Evolutionary conservation across 2,329 filamentous ascomycete genomes (phyloP).

Genomic region (Parafenestella ontariensis): DNA sequence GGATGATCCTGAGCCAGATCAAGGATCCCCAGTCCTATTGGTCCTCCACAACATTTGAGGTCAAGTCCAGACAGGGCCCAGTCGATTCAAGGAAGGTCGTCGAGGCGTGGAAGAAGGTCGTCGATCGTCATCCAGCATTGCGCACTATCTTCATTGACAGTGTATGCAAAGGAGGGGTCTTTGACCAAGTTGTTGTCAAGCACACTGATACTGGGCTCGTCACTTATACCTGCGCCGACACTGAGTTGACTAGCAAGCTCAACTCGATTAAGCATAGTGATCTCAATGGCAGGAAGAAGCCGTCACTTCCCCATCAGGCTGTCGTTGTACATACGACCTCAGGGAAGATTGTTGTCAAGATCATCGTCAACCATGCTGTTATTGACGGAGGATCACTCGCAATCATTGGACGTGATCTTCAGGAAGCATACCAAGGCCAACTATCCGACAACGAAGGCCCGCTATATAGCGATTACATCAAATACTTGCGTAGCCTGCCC

Average conservation of each 20-base stretch:
- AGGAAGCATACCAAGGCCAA: conserved; percentile 38
- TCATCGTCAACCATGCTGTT: conserved; percentile 46
- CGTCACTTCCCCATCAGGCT: conserved; percentile 42
- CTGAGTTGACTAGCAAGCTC: conserved; percentile 29
- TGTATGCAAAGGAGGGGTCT: conserved; percentile 44
- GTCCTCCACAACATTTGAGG: conserved; percentile 38
- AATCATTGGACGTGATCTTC: conserved; percentile 40
- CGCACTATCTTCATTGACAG: conserved; percentile 45
- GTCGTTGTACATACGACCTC: conserved; percentile 36
- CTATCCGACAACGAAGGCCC: conserved; percentile 34
- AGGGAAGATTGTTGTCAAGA: conserved; percentile 40
- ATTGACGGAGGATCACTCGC: conserved; percentile 44
- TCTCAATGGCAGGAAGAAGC: conserved; percentile 39
- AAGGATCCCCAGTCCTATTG: conserved; percentile 40
- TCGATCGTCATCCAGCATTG: conserved; percentile 41
- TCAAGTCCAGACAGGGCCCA: conserved; percentile 27
- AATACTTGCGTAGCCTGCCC: conserved; percentile 34
- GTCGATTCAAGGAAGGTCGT: conserved; percentile 33
- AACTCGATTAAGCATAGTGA: conserved; percentile 34
- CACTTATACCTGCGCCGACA: conserved; percentile 29
- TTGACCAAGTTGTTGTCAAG: conserved; percentile 45
- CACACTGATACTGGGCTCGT: conserved; percentile 32
- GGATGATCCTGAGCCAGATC: conserved; percentile 44
- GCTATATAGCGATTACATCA: conserved; percentile 47
- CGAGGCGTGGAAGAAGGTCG: conserved; percentile 41